These are phyloP conservation scores for Colletotrichum paranaense DNA, from an alignment of 2,329 filamentous ascomycete genomes.

Conservation along the genomic window DNA sequence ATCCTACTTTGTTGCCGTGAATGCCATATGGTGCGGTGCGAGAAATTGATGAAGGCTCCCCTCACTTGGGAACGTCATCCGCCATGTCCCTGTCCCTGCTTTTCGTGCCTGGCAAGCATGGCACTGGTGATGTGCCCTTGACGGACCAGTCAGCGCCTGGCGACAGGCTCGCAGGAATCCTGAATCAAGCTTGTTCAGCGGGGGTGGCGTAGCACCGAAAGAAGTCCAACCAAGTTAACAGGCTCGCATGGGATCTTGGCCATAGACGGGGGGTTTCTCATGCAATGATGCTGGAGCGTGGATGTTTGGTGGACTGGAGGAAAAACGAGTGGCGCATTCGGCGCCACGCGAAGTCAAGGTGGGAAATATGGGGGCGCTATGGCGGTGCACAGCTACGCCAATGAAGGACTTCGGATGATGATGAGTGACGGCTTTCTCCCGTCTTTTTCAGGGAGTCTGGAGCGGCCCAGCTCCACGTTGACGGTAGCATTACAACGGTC, in stretches of 20 bases:
- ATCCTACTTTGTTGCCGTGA: background rate
- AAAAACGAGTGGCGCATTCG: constrained; percentile 2
- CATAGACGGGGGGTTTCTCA: constrained; percentile 1
- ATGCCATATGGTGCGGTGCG: background rate
- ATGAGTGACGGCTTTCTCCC: background rate
- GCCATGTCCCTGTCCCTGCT: constrained; percentile 12
- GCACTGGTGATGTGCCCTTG: background rate
- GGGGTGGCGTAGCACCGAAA: constrained; percentile 19
- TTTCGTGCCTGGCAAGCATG: constrained; percentile 23
- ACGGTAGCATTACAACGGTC: constrained; percentile 12
- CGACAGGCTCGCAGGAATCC: background rate
- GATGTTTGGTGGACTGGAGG: background rate
- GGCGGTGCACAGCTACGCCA: constrained; percentile 21
- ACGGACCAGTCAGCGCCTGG: constrained; percentile 10
- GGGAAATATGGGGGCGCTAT: background rate
- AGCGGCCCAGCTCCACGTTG: background rate
- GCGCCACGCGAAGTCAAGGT: background rate
- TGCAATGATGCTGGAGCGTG: background rate
- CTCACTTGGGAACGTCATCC: constrained; percentile 25
- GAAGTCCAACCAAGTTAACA: constrained; percentile 13
- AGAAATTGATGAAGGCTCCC: background rate
- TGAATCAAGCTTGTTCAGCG: constrained; percentile 30
- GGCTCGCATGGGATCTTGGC: constrained; percentile 23
- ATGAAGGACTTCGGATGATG: background rate
- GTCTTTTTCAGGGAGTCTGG: background rate